Base-by-base conservation (phyloP, 805 yeast genomes). In the Pichia ethanolica region DNA sequence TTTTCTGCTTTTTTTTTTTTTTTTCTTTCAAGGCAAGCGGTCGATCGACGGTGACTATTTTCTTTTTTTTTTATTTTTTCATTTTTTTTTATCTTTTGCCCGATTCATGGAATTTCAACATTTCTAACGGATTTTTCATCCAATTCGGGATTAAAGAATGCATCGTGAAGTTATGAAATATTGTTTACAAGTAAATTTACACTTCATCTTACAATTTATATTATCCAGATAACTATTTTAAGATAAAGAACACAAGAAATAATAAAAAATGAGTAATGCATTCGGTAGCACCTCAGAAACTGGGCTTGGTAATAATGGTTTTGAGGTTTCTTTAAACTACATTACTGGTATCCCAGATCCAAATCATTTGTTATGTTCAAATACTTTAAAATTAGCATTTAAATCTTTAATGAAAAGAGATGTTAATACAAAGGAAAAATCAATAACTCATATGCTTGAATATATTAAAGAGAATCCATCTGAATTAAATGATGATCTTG, bases 391-490 rank as follows among this genome's bases (percentile, higher is more conserved):
- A 40, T 69, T 89, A 10, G 70, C 82, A n/a, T 84, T 89, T 71
- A 89, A 86, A 61, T 79, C 86, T 9, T 65, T 90, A 45, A 62
- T 84, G 62, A 90, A 89, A 65, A 79, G 85, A 60, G 96, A 89
- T 59, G 76, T 83, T 7, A 82, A 80, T n/a, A 91, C 98, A 0
- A 86, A 82, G 60, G 96, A 88, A 57, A 86, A 83, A 61, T 89
- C 93, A 1, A 69, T 89, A 28, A 61, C 56, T 6, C 95, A 86
- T 39, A 61, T 84, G 33, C 57, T 71, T 3, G 58, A 63, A 4
- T 59, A 66, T 33, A 53, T 77, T 3, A 61, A 59, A 43, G 5
- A 58, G 12, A 51, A 62, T 34, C 51, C 57, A 5, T 51, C 54
- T 1, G 57, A 63, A 2, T 45, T 70, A 13, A 60, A 71, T n/a